Base-by-base conservation (phyloP, 176 grass and related monocot genomes). In the Chloris gayana region DNA sequence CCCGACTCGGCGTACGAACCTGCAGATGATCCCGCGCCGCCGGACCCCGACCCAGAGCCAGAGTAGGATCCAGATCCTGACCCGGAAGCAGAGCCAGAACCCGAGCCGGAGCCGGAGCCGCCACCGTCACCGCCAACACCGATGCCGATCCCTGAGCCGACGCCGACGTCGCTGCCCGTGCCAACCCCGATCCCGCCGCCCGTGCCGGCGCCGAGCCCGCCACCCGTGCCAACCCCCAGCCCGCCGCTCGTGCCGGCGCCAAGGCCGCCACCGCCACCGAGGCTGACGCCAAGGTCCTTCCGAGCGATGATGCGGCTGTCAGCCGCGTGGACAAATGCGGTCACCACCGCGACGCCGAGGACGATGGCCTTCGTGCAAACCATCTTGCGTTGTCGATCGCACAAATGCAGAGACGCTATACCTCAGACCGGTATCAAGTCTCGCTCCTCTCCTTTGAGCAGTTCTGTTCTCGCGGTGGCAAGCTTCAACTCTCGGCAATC, bases 221-320 rank as follows among this genome's bases (percentile, higher is more conserved):
- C 85, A 0, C 85, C 85, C 0, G 64, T 54, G 22, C 73, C 81
- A 0, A 66, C 74, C 0, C 80, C 86, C 0, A 83, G 0, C 0
- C 66, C 73, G 3, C 66, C 73, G 6, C 71, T 71, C 0, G 34
- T 44, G 6, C 61, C 75, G 1, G 57, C 60, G 0, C 80, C 86
- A 0, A 87, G 18, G 18, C 56, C 18, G 14, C 50, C 77, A 3
- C 77, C 79, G 11, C 80, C 84, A 13, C 85, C 87, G 14, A 97
- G 80, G 67, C 84, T 84, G 11, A 74, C 85, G 15, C 90, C 90
- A 0, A 92, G 26, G 24, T 92, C 83, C 73, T 90, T 96, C 39
- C 90, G 72, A 2, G 83, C 75, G 17, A 71, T 25, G 56, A 13
- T 19, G 19, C 87, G 87, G 24, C 90, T 81, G 38, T 90, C 93